phyloP scores from a whole-genome alignment of 2,329 filamentous ascomycete species.

The Colletotrichum nymphaeae region DNA sequence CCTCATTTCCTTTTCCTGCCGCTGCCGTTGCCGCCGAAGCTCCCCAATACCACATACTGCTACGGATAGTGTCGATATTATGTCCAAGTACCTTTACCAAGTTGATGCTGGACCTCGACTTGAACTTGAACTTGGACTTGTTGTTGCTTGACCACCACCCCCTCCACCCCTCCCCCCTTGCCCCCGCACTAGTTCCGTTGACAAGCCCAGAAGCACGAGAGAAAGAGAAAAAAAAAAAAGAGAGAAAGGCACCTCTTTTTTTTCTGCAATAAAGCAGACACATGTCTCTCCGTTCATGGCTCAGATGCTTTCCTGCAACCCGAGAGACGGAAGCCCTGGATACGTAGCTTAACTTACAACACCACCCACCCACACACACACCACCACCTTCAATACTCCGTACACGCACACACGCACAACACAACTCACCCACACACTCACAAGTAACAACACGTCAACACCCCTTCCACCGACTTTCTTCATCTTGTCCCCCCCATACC shows the following conservation, averaged over 20 bases:
- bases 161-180: slow-evolving; percentile 27
- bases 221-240: neutral
- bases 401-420: slow-evolving; percentile 34
- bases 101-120: slow-evolving; percentile 28
- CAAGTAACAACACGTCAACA: slow-evolving; percentile 34
- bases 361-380: slow-evolving; percentile 46
- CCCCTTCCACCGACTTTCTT: slow-evolving; percentile 38
- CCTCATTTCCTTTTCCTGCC: slow-evolving; percentile 48
- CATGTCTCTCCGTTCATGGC: slow-evolving; percentile 69
- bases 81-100: slow-evolving; percentile 29
- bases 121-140: neutral
- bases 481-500: slow-evolving; percentile 28
- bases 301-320: slow-evolving; percentile 57
- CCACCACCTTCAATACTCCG: neutral
- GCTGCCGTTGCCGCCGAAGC: slow-evolving; percentile 32
- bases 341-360: slow-evolving; percentile 60
- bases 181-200: slow-evolving; percentile 33
- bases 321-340: slow-evolving; percentile 49
- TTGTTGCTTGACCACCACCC: slow-evolving; percentile 30
- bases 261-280: slow-evolving; percentile 72
- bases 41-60: slow-evolving; percentile 27
- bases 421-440: slow-evolving; percentile 29
- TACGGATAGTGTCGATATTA: slow-evolving; percentile 10
- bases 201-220: slow-evolving; percentile 9
- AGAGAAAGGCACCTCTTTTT: slow-evolving; percentile 44